Base-by-base conservation (phyloP, 345 rosid genomes). In the Raphanus sativus region DNA sequence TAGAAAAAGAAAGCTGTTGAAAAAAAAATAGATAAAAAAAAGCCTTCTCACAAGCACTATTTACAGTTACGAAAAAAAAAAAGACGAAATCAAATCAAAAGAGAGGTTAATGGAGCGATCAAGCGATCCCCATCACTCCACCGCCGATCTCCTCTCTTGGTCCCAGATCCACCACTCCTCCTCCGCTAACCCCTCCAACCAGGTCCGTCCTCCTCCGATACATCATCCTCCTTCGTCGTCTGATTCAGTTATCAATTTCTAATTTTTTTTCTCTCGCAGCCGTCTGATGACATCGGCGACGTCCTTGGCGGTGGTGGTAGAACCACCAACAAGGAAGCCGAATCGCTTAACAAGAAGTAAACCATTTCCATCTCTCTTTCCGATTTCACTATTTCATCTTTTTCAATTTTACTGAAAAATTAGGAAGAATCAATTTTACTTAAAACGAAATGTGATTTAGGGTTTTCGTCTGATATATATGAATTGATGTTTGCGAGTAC, bases 71-170 rank as follows among this genome's bases (percentile, higher is more conserved):
- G n/a, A n/a, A n/a, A 32, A 52, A 55, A 16, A 25, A 7, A 30
- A n/a, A 4, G 28, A 10, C 12, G 30, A 48, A 52, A 54, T 52
- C 16, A 36, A 34, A 67, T 42, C 50, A 42, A 12, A 42, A 42
- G 48, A 40, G 48, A 50, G 28, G 3, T 10, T 3, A 90, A 90
- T 89, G 92, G 97, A 90, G 83, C 87, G 86, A 80, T 42, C 50
- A 63, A 86, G 86, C 84, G 85, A 95, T 77, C 83, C 99, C 12
- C 87, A 92, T 83, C 86, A 86, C 45, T 85, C 91, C 62, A 92
- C 97, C 58, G 88, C 93, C 82, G 97, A 92, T 89, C 93, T 95
- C 55, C 94, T 92, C 61, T 81, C 92, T 16, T 92, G 96, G 98
- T 71, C 91, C 4, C 91, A 92, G 81, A 77, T 75, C 66, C 87